These are phyloP conservation scores for Tylopilus sp. DNA, from an alignment of 768 basidiomycete genomes.

Conservation along the genomic window DNA sequence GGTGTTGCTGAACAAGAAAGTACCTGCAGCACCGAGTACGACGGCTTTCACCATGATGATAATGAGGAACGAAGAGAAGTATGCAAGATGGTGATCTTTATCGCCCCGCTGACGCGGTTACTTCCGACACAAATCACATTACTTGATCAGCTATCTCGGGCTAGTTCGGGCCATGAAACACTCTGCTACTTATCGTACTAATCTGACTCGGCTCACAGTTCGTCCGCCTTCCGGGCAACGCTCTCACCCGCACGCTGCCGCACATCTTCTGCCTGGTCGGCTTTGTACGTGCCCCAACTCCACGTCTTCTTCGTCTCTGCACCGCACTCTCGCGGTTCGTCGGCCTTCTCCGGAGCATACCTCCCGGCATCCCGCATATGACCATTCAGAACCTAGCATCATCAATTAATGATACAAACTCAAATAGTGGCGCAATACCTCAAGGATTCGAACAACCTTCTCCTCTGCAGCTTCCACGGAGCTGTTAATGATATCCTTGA, in stretches of 20 bases:
- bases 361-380: constrained; percentile 22
- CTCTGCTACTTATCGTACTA: too few species aligned
- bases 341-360: constrained; percentile 28
- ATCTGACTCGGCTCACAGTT: neutral
- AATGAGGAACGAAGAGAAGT: neutral
- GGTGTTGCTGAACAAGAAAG: constrained; percentile 7
- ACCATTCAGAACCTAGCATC: constrained; percentile 39
- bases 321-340: constrained; percentile 22
- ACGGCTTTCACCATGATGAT: constrained; percentile 62
- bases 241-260: constrained; percentile 20
- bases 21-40: constrained; percentile 95
- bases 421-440: constrained; percentile 17
- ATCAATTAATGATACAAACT: neutral
- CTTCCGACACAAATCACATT: constrained; percentile 11
- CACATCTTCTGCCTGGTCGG: constrained; percentile 28
- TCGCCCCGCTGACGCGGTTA: constrained; percentile 11
- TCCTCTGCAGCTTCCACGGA: constrained; percentile 77
- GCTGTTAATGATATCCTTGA: constrained; percentile 63
- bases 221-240: neutral
- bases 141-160: too few species aligned
- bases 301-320: constrained; percentile 18
- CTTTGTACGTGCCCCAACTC: constrained; percentile 24
- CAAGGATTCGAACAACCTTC: constrained; percentile 50
- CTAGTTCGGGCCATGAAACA: neutral
- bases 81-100: constrained; percentile 10